Conservation (phyloP, 164 flowering plant genomes). For the Sextonia rubra region DNA sequence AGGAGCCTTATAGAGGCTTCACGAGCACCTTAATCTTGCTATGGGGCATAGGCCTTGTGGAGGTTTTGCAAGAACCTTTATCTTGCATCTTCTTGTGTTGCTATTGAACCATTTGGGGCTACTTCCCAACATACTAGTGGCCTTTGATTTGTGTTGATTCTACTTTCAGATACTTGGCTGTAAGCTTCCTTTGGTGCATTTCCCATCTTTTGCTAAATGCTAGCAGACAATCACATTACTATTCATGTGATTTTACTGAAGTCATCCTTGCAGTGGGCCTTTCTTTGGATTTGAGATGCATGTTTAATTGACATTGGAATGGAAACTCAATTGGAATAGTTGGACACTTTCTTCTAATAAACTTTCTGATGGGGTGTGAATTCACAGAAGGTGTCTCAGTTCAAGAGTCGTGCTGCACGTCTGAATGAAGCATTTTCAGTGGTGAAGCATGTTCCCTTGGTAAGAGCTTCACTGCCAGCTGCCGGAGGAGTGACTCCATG, state of each 20-base stretch:
- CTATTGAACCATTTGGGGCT: no score
- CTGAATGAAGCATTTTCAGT: slow-evolving; percentile 92
- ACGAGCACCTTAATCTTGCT: no score
- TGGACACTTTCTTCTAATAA: not conserved
- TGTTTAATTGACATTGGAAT: not conserved
- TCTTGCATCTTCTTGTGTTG: no score
- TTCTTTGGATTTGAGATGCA: not conserved
- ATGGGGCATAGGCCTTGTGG: no score
- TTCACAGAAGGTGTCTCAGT: slow-evolving; percentile 87
- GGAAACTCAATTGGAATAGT: not conserved
- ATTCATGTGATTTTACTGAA: not conserved
- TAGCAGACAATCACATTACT: not conserved
- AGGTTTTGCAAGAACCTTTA: no score
- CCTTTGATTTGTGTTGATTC: no score
- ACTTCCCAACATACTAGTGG: no score
- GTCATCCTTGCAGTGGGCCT: not conserved
- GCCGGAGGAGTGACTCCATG: slow-evolving; percentile 51
- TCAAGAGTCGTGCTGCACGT: slow-evolving; percentile 73
- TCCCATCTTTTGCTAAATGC: no score
- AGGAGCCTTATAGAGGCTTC: no score
- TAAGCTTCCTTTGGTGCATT: not conserved
- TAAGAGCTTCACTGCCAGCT: slow-evolving; percentile 68
- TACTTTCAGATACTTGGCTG: not conserved
- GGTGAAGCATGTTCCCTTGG: slow-evolving; percentile 71
- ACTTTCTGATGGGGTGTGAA: slow-evolving; percentile 9